phyloP scores from a whole-genome alignment of 2,329 filamentous ascomycete species.

The Colletotrichum aenigma region DNA sequence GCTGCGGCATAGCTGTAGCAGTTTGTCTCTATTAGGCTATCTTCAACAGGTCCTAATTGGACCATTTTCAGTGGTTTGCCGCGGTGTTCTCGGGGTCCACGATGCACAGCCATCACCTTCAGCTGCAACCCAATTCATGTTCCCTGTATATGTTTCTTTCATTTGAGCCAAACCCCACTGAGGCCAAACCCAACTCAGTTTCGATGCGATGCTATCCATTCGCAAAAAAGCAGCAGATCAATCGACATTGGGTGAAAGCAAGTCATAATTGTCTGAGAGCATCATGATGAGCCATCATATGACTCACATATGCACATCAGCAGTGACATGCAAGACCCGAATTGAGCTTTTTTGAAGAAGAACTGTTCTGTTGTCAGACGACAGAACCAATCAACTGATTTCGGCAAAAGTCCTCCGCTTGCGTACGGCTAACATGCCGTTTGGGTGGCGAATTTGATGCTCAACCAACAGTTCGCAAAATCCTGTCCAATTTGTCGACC shows the following conservation, averaged over 20 bases:
- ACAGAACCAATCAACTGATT: not conserved
- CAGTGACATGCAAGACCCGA: not conserved
- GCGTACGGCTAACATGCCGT: not conserved
- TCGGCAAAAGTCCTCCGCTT: not conserved
- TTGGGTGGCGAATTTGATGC: not conserved
- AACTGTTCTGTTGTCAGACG: not conserved
- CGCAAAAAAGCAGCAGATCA: not conserved
- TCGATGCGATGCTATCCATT: not conserved
- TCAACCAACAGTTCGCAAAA: not conserved
- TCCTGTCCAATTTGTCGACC: not conserved
- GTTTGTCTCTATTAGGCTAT: not conserved
- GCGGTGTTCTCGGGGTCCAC: not conserved
- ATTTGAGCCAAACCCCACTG: not conserved
- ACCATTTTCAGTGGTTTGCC: not conserved
- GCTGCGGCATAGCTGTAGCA: not conserved
- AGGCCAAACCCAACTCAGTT: not conserved
- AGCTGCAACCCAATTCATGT: not conserved
- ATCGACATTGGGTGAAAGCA: not conserved
- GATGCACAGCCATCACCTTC: not conserved
- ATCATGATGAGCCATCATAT: not conserved
- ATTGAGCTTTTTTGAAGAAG: not conserved
- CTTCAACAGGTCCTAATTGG: not conserved
- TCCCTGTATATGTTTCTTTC: not conserved
- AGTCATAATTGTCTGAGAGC: not conserved
- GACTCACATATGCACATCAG: not conserved